A percentile compares a stretch with the other conserved stretches of the same genome.
These are phyloP conservation scores for Diplocarpon mali DNA, from an alignment of 2,329 filamentous ascomycete species.

Conservation along the genomic window DNA sequence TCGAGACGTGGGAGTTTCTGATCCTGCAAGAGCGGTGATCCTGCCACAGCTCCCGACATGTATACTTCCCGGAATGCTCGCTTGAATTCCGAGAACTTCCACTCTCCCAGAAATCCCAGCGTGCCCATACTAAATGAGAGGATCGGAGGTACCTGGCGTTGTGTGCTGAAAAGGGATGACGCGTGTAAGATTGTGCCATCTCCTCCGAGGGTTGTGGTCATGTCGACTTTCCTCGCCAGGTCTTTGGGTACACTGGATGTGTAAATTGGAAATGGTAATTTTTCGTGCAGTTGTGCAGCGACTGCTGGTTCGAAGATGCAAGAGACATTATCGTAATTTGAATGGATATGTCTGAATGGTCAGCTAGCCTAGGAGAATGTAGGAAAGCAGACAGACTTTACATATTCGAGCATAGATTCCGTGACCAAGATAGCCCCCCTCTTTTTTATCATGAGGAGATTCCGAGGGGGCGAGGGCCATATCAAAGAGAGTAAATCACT, in stretches of 20 bases:
- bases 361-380: conserved; percentile 7
- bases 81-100: conserved; percentile 91
- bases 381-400: conserved; percentile 20
- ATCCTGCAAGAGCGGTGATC: conserved; percentile 24
- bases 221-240: conserved; percentile 72
- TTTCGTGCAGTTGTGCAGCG: conserved; percentile 58
- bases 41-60: conserved; percentile 55
- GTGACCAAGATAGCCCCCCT: conserved; percentile 37
- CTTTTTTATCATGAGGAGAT: conserved; percentile 60
- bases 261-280: conserved; percentile 65
- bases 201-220: conserved; percentile 82
- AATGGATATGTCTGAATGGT: conserved; percentile 53
- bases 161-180: conserved; percentile 74
- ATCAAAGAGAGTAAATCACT: conserved; percentile 53
- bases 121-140: conserved; percentile 96
- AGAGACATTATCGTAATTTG: conserved; percentile 69
- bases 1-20: conserved; percentile 25
- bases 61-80: conserved; percentile 86
- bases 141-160: conserved; percentile 74
- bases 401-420: conserved; percentile 29
- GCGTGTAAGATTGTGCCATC: conserved; percentile 86
- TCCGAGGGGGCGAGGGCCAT: conserved; percentile 58
- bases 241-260: conserved; percentile 31
- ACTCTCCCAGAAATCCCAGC: conserved; percentile 87
- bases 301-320: conserved; percentile 73